Conservation (phyloP, 106 monocot species). For the Posidonia australis region DNA sequence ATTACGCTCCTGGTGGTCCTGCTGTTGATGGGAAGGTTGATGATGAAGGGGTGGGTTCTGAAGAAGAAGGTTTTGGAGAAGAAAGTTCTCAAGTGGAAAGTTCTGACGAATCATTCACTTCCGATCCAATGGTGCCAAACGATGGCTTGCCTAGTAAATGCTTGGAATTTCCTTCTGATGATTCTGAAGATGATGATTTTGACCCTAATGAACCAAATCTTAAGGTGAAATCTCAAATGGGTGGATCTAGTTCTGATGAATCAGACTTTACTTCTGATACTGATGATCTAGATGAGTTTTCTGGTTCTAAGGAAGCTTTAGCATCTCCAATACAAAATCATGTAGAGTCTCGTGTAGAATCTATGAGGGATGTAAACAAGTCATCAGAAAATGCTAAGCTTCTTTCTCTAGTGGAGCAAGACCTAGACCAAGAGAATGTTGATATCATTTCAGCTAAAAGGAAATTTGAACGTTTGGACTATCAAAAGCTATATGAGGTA, state of each 20-base stretch:
- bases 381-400: slow-evolving; percentile 9
- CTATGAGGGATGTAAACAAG: slow-evolving; percentile 2
- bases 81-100: slow-evolving; percentile 4
- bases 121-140: slow-evolving; percentile 26
- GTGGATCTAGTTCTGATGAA: slow-evolving; percentile 42
- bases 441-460: slow-evolving; percentile 28
- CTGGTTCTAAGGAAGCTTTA: slow-evolving; percentile 30
- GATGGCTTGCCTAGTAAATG: slow-evolving; percentile 11
- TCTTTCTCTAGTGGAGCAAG: slow-evolving; percentile 20
- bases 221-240: slow-evolving; percentile 23
- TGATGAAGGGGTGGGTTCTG: no score
- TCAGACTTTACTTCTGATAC: slow-evolving; percentile 94
- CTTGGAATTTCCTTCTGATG: slow-evolving; percentile 68
- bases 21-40: slow-evolving; percentile 19
- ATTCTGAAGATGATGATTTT: slow-evolving; percentile 90
- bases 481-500: slow-evolving; percentile 75
- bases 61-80: slow-evolving; percentile 1
- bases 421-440: slow-evolving; percentile 17
- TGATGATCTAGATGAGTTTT: slow-evolving; percentile 40
- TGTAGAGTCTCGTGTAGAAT: slow-evolving; percentile 4
- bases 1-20: slow-evolving; percentile 48
- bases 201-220: slow-evolving; percentile 48
- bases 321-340: slow-evolving; percentile 7
- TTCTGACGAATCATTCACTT: slow-evolving; percentile 53
- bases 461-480: slow-evolving; percentile 46